These are phyloP conservation scores for Amylostereum areolatum DNA, from an alignment of 1,284 basidiomycete species.

Conservation along the genomic window DNA sequence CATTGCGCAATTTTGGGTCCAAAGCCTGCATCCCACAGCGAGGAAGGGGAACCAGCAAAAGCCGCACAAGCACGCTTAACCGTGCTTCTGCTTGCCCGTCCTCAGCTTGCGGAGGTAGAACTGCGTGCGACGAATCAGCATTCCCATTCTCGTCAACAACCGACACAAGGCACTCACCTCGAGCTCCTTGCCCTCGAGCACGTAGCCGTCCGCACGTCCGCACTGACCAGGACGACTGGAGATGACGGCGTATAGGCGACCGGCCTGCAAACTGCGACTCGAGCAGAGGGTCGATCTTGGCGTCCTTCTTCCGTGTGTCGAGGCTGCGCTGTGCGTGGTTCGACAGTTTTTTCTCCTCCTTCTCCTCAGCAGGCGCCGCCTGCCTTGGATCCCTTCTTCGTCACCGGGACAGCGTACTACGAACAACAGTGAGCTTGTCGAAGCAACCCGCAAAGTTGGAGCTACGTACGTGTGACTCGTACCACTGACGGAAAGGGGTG, in stretches of 20 bases:
- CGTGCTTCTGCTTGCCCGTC: constrained; percentile 90
- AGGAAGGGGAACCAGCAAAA: constrained; percentile 6
- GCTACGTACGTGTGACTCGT: constrained; percentile 84
- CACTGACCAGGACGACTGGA: constrained; percentile 92
- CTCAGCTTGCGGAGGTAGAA: constrained; percentile 93
- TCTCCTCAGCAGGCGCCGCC: constrained; percentile 32
- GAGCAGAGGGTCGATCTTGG: constrained; percentile 85
- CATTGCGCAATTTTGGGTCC: too few relatives aligned
- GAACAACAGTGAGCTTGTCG: neutral
- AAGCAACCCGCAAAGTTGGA: constrained; percentile 10
- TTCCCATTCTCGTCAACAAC: constrained; percentile 2
- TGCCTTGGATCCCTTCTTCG: constrained; percentile 76
- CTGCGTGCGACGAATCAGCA: constrained; percentile 32
- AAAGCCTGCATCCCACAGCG: constrained; percentile 13
- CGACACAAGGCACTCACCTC: constrained; percentile 52
- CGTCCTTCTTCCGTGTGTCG: constrained; percentile 88
- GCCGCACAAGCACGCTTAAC: constrained; percentile 21
- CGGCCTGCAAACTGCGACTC: constrained; percentile 84
- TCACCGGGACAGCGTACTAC: constrained; percentile 88
- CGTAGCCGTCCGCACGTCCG: constrained; percentile 91
- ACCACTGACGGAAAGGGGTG: constrained; percentile 97
- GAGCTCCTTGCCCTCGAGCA: constrained; percentile 95
- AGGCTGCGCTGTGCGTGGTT: constrained; percentile 83
- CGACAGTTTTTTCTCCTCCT: constrained; percentile 71
- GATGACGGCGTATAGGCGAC: constrained; percentile 85